A percentile compares a stretch with the other conserved stretches of the same genome.
Conservation (phyloP, 306 rosid genomes). For the Begonia peltatifolia region DNA sequence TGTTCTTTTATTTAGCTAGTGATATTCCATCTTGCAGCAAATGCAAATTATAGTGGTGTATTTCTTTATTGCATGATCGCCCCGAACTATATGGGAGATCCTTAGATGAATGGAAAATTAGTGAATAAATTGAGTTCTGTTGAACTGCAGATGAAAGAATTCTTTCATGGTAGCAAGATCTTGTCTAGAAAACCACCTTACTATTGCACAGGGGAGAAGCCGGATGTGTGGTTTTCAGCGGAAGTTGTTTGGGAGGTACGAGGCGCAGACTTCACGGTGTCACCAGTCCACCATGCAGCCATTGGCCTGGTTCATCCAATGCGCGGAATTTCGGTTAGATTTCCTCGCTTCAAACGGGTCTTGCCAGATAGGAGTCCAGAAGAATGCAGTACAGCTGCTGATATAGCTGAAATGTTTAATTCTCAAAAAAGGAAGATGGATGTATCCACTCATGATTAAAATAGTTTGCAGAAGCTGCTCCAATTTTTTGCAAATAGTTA, state of each 20-base stretch:
- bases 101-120: neutral
- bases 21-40: no score
- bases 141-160: constrained; percentile 64
- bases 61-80: no score
- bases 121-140: neutral
- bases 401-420: constrained; percentile 61
- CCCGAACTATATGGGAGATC: neutral
- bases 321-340: constrained; percentile 83
- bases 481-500: no score
- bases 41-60: no score
- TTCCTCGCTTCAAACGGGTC: constrained; percentile 48
- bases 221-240: constrained; percentile 64
- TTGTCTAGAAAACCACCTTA: constrained; percentile 62
- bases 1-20: neutral
- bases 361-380: constrained; percentile 63
- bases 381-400: constrained; percentile 64
- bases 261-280: constrained; percentile 80
- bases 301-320: constrained; percentile 66
- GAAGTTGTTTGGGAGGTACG: constrained; percentile 75
- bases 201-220: constrained; percentile 61
- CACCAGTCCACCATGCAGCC: constrained; percentile 89
- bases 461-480: no score
- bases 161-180: constrained; percentile 51
- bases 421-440: constrained; percentile 83
- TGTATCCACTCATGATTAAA: constrained; percentile 13